Evolutionary conservation across 2,329 filamentous ascomycete species (phyloP).

Genomic region (Ascochyta lentis): DNA sequence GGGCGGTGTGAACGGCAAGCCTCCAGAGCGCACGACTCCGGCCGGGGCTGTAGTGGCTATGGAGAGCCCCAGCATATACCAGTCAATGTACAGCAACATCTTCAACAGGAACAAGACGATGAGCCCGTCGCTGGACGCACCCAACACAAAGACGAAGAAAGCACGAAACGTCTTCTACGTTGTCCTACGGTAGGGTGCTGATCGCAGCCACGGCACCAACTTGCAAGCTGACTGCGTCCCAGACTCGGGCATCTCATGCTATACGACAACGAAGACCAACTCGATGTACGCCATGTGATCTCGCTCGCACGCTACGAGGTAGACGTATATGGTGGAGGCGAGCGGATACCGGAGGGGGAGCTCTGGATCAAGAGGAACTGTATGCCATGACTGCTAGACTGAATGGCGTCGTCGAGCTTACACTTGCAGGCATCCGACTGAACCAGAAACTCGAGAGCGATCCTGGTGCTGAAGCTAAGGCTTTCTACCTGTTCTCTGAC

Average conservation of each 20-base stretch:
- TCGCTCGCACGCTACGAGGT: slow-evolving; percentile 88
- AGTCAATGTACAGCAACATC: slow-evolving; percentile 96
- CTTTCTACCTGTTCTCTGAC: slow-evolving; percentile 93
- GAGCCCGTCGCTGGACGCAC: slow-evolving; percentile 60
- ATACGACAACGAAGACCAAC: slow-evolving; percentile 92
- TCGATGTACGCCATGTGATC: slow-evolving; percentile 95
- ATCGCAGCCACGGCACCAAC: no score
- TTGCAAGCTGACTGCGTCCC: slow-evolving; percentile 16
- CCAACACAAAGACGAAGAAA: slow-evolving; percentile 61
- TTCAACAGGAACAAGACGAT: slow-evolving; percentile 77
- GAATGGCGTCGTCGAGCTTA: slow-evolving; percentile 8
- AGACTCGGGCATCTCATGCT: slow-evolving; percentile 89
- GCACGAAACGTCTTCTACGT: slow-evolving; percentile 93
- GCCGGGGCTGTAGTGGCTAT: slow-evolving; percentile 77
- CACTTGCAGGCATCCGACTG: slow-evolving; percentile 65
- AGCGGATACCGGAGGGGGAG: slow-evolving; percentile 84
- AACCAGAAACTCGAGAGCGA: slow-evolving; percentile 67
- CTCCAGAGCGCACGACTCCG: slow-evolving; percentile 83
- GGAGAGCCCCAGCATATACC: slow-evolving; percentile 92
- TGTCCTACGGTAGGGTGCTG: slow-evolving; percentile 72
- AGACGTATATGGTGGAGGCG: slow-evolving; percentile 81
- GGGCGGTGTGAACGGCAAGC: slow-evolving; percentile 89
- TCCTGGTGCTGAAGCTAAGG: slow-evolving; percentile 70
- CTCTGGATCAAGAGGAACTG: slow-evolving; percentile 95
- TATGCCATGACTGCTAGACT: neutral